Evolutionary conservation across 345 rosid species (phyloP), one percentile per base, ranked within the genome.

Genomic region (Eucalyptus pauciflora): DNA sequence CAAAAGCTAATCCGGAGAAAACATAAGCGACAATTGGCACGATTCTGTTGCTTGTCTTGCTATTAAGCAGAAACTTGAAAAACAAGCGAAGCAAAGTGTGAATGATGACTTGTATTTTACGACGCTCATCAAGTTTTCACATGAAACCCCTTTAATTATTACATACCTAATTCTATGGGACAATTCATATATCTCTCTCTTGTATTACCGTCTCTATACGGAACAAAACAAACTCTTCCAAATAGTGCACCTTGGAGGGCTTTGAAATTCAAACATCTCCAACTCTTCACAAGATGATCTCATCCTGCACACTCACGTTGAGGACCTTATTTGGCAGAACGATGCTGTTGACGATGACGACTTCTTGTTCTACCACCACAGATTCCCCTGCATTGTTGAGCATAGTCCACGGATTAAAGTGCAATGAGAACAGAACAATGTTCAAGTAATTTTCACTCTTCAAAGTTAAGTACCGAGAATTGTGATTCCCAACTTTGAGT

Each of bases 291-390:
- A 97, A 93, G 89, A 97, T 96, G 87, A 95, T 97, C 91, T 97
- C 98, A 3, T 96, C 96, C 87, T 95, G 97, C 79, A 95, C 97
- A 64, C 95, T 94, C 50, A 90, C 83, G 85, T 94, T 95, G 24
- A 96, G 95, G 60, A 92, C 93, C 89, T 96, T 95, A 71, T 95
- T 93, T 45, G 96, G 97, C 58, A 97, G 99, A 89, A 97, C 97
- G 71, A 97, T 97, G 93, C 98, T 92, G 92, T 95, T 95, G 87
- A 91, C 91, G 81, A 97, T 93, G 48, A 94, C 94, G 9, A 95
- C 96, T 93, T 94, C 97, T 90, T 97, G 97, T 92, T 97, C 99
- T 15, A 96, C 98, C 1, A 89, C 93, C n/a, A 95, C 99, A 64
- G 94, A 95, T 91, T 96, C 97, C 64, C 98, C 98, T 97, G 93